phyloP scores from a whole-genome alignment of 805 yeast species.

The Candida nitratophila region DNA sequence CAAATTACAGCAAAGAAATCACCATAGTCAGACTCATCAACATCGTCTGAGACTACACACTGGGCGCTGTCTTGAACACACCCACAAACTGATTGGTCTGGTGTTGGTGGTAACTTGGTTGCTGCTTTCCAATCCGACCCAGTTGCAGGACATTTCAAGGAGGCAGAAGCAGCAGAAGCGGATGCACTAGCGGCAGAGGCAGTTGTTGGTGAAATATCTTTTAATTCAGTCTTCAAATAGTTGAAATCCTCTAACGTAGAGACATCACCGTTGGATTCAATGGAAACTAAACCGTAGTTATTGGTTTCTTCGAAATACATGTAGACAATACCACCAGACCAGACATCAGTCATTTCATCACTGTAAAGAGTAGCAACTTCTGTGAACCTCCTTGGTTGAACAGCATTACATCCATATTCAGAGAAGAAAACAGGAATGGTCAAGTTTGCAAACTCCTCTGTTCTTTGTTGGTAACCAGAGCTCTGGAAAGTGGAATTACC shows the following conservation, averaged over 20 bases:
- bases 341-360: constrained; percentile 73
- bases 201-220: constrained; percentile 42
- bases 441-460: constrained; percentile 64
- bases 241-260: constrained; percentile 55
- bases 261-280: constrained; percentile 38
- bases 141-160: constrained; percentile 41
- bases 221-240: constrained; percentile 49
- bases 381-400: constrained; percentile 66
- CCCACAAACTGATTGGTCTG: constrained; percentile 56
- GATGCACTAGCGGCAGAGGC: constrained; percentile 27
- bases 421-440: constrained; percentile 81
- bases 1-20: constrained; percentile 55
- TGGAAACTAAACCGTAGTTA: constrained; percentile 70
- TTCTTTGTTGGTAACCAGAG: constrained; percentile 68
- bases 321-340: constrained; percentile 94
- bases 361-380: constrained; percentile 67
- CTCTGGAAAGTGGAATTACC: constrained; percentile 50
- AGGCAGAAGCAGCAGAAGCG: constrained; percentile 29
- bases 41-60: constrained; percentile 55
- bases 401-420: constrained; percentile 81
- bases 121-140: constrained; percentile 61
- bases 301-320: constrained; percentile 85
- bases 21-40: constrained; percentile 47
- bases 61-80: constrained; percentile 46
- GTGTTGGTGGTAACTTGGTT: constrained; percentile 70